Conservation (phyloP, 106 monocot genomes). For the Cymbidium sinense region DNA sequence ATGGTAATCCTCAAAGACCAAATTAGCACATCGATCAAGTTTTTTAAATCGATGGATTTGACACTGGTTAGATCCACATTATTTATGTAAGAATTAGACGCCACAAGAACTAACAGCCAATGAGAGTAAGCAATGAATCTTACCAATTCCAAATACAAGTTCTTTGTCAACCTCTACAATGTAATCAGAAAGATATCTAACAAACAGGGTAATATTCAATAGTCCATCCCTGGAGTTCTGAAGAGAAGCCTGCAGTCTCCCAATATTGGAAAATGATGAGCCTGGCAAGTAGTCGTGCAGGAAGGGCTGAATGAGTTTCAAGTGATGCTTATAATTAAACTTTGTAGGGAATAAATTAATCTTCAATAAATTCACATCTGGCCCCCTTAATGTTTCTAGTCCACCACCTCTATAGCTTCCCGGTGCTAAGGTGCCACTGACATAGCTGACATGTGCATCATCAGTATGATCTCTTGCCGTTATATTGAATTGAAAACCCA, state of each 20-base stretch:
- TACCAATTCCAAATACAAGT: slow-evolving; percentile 66
- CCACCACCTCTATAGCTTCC: slow-evolving; percentile 29
- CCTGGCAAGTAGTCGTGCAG: slow-evolving; percentile 83
- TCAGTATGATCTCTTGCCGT: slow-evolving; percentile 54
- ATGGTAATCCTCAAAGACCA: too few relatives aligned
- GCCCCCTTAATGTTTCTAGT: slow-evolving; percentile 75
- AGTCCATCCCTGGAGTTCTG: slow-evolving; percentile 55
- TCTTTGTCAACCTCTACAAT: slow-evolving; percentile 78
- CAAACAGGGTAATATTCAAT: slow-evolving; percentile 66
- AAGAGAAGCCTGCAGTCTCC: slow-evolving; percentile 57
- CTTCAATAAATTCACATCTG: slow-evolving; percentile 64
- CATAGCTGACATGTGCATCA: slow-evolving; percentile 59
- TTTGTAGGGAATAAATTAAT: slow-evolving; percentile 78
- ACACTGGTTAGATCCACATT: not conserved
- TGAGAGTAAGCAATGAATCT: not conserved
- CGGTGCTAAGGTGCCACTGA: slow-evolving; percentile 55
- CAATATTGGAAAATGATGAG: slow-evolving; percentile 51
- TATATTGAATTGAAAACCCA: slow-evolving; percentile 86
- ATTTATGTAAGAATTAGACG: not conserved
- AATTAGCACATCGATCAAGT: too few relatives aligned
- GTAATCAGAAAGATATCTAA: slow-evolving; percentile 86
- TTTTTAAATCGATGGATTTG: too few relatives aligned
- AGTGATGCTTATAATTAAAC: slow-evolving; percentile 44
- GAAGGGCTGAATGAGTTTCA: slow-evolving; percentile 76
- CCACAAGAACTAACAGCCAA: not conserved